phyloP scores from a whole-genome alignment of 192 early-diverging fungal species.

The Coemansia sp. region DNA sequence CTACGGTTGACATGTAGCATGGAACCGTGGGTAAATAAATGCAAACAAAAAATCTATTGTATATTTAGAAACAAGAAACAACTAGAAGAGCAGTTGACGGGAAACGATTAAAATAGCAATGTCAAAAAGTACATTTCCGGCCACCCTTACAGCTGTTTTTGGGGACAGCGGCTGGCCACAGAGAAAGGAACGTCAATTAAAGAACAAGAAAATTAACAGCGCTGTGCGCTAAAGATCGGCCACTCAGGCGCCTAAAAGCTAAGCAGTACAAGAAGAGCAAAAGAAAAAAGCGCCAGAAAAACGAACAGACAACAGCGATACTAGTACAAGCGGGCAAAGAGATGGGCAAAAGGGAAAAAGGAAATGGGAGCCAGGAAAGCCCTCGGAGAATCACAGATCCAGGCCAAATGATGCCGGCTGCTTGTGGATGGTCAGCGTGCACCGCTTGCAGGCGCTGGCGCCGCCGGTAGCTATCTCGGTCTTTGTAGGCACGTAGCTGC shows the following conservation, averaged over 20 bases:
- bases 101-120: too few relatives aligned
- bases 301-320: conserved; percentile 3
- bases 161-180: not conserved
- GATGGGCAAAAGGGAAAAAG: not conserved
- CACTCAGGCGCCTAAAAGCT: not conserved
- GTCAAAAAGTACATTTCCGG: too few relatives aligned
- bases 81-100: too few relatives aligned
- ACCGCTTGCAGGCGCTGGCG: conserved; percentile 47
- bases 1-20: too few relatives aligned
- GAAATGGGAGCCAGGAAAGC: not conserved
- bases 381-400: not conserved
- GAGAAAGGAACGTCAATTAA: not conserved
- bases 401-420: not conserved
- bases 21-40: too few relatives aligned
- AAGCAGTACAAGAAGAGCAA: conserved; percentile 1
- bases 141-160: not conserved
- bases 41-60: conserved; percentile 3
- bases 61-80: conserved; percentile 1
- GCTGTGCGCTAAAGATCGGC: not conserved
- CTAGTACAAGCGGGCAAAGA: conserved; percentile 4
- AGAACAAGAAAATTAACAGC: not conserved
- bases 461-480: conserved; percentile 56
- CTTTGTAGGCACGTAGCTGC: conserved; percentile 57
- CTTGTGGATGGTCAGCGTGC: conserved; percentile 25
- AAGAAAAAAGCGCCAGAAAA: conserved; percentile 4